Evolutionary conservation across 441 rosid species (phyloP), one percentile per base, ranked within the genome.

Genomic region (Sinapis alba): DNA sequence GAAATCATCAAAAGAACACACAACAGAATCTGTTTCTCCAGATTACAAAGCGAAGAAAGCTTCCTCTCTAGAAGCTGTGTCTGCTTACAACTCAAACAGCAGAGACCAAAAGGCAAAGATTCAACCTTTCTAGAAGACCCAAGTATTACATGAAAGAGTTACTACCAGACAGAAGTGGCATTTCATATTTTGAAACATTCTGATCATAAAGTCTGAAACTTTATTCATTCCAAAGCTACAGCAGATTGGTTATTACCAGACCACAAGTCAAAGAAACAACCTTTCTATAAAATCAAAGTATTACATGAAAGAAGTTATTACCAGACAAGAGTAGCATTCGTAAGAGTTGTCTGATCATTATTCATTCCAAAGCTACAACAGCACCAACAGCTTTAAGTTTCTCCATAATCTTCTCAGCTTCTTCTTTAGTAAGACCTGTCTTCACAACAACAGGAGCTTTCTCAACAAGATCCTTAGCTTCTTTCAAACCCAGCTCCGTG

Each of bases 181-280:
- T 90, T 41, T 79, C 80, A 45, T n/a, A 81, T 87, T 34, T 30
- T 68, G 36, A 4, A 28, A 4, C 4, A 2, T 3, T 28, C 34
- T 6, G 34, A 30, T 30, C 8, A 30, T 30, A 30, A 30, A 30
- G 8, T 6, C 34, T 30, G 9, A 30, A 9, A 30, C 34, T 27
- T 27, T 4, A 6, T 27, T 27, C 30, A 27, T 27, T 30, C 34
- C 34, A 30, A 30, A 30, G 34, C 34, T 30, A 87, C 97, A n/a
- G 92, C 96, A 1, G 96, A 95, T 65, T 92, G 99, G 99, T 77
- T 94, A n/a, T n/a, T n/a, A n/a, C n/a, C n/a, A 84, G 10, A 77
- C 78, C 78, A 92, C 88, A 79, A 82, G 92, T 77, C 81, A 76
- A 82, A 88, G 71, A 80, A 90, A 92, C 80, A 87, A 90, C 84